Base-by-base conservation (phyloP, 805 yeast species). In the Danielia oregonensis region DNA sequence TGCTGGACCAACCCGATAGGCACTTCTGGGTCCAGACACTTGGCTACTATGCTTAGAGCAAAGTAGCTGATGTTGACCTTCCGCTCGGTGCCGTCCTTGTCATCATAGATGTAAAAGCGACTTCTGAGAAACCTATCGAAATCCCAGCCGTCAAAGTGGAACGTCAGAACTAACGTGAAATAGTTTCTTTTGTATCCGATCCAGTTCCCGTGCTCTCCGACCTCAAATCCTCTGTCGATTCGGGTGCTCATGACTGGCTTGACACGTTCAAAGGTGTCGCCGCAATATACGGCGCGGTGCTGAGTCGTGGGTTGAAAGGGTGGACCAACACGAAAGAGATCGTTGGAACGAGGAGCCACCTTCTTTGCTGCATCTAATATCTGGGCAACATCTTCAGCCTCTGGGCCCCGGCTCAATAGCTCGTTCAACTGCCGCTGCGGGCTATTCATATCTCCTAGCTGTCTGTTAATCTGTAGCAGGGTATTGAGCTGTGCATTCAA, bases 181-280 rank as follows among this genome's bases (percentile, higher is more conserved):
- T 81, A 81, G 46, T 81, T 81, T 44, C 87, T 61, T 48, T 79
- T 80, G 53, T 80, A 81, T 0, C 86, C 86, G 9, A 80, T 73
- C 87, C 88, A 81, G 31, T 52, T 48, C 3, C 40, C 43, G 4
- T 14, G 22, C 3, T 47, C 43, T 10, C 42, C 32, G 16, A 45
- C 22, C 28, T 55, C 56, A 24, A 55, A 52, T 4, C 59, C 59
- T 4, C 59, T 40, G 34, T 55, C 59, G 7, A 55, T 46, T n/a
- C 59, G 46, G 4, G 57, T 55, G 3, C 25, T 15, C n/a, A 55
- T 38, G 4, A 10, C 14, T 4, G 52, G 48, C 13, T 21, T 32
- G 4, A 31, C 33, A 12, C 6, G 23, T 16, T 14, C 26, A 21
- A 12, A 17, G 18, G 3, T 15, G 9, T 6, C 9, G 8, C 26